These are phyloP conservation scores for Pueraria montana DNA, from an alignment of 306 rosid species.

Conservation along the genomic window DNA sequence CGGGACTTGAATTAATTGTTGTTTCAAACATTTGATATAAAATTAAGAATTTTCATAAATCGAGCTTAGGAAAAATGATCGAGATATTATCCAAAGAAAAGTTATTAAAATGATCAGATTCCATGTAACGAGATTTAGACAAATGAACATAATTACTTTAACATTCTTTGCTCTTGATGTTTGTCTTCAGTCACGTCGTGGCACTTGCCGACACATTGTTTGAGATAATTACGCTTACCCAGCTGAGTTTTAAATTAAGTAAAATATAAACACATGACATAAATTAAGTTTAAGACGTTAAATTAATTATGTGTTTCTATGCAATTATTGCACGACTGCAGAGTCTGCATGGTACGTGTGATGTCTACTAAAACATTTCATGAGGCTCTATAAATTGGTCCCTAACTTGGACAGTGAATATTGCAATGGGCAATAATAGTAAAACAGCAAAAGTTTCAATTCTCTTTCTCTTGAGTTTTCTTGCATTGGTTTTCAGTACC, in stretches of 20 bases:
- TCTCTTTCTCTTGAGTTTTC: not conserved
- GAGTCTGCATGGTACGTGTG: not conserved
- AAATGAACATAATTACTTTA: not conserved
- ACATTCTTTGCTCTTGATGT: not conserved
- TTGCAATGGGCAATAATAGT: constrained; percentile 38
- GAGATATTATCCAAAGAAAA: not conserved
- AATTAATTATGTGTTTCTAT: too few relatives aligned
- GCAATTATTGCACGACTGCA: too few relatives aligned
- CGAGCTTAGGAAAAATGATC: not conserved
- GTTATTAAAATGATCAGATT: not conserved
- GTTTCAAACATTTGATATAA: not conserved
- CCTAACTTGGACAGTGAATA: not conserved
- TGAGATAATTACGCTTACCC: not conserved
- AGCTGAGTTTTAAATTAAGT: not conserved
- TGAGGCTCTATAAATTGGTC: constrained; percentile 46
- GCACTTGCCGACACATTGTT: constrained; percentile 28
- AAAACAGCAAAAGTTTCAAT: constrained; percentile 1
- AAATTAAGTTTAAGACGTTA: not conserved
- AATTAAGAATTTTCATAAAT: not conserved
- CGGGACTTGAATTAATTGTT: too few relatives aligned
- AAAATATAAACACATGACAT: not conserved
- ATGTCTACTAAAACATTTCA: not conserved
- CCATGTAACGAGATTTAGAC: not conserved
- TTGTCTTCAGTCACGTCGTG: constrained; percentile 41
- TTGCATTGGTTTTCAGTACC: not conserved